Evolutionary conservation across 345 rosid species (phyloP), one percentile per base, ranked within the genome.

Genomic region (Sapria himalayana): DNA sequence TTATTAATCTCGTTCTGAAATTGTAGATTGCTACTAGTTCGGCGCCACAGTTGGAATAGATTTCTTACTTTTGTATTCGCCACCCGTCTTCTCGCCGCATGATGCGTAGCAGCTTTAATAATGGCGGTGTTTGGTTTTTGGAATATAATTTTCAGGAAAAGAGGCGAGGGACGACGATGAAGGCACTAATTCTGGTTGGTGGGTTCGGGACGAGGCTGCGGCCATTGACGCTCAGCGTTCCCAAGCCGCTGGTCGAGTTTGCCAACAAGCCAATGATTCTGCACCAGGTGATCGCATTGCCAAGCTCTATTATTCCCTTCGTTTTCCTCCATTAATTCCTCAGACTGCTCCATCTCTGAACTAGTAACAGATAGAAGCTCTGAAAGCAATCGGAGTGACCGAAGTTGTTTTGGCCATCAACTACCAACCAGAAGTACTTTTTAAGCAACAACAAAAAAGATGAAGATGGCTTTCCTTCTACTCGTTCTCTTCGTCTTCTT

Each of bases 241-340:
- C 98, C 5, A 89, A 89, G 62, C 98, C 98, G 3, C 93, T 89
- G 15, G 98, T 89, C 53, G 98, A 89, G 15, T 89, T 89, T 40
- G 98, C 93, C 29, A 89, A 89, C 63, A 89, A 89, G 52, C 98
- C 98, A 41, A 89, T 89, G 98, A 89, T 89, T 64, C 68, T 82
- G 56, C 98, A 89, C 60, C 98, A 89, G 98, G 98, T 82, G 17
- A 13, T 0, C 16, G 16, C 7, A 7, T 13, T 37, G 10, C 13
- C 42, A 31, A 39, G 39, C 11, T 13, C 31, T 44, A 17, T 24
- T n/a, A n/a, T 36, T 7, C 31, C 39, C 21, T 45, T 29, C 39
- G 42, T 49, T 44, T 33, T 22, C 41, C 4, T 21, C n/a, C 11
- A 31, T 46, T 25, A 36, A 46, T 32, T 29, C 20, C 14, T 13